Evolutionary conservation across 148 eudicot species (phyloP), one percentile per base, ranked within the genome.

Genomic region (Drosera capensis): DNA sequence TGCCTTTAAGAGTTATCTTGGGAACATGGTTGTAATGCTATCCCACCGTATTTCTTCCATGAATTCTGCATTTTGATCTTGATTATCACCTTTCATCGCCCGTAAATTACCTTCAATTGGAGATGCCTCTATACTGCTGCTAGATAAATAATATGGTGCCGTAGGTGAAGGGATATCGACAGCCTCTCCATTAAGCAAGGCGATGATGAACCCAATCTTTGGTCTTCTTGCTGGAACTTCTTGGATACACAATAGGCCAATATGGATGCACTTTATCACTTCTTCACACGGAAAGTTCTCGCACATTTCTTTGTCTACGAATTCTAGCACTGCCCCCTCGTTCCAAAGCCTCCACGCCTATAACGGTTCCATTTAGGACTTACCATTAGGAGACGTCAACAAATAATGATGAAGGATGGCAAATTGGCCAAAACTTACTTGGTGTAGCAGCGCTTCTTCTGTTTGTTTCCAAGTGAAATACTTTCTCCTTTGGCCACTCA

Each of bases 291-390:
- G 24, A 35, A 22, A 36, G 12, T 25, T 25, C 11, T 59, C 20
- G 8, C 18, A 5, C 21, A 65, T 3, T 8, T 14, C 23, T 22
- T 55, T 7, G 48, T 65, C 69, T 13, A 48, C 51, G 24, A 65
- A 36, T 20, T 53, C 47, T n/a, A 53, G 1, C 1, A 34, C 42
- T 8, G 30, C 39, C 13, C 13, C 21, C 20, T 54, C 60, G 12
- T 43, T 54, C 65, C 70, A 65, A 0, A 58, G 41, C 56, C 56
- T 58, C 60, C 65, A 59, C 17, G 56, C 63, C 63, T 42, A 58
- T 34, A 13, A 20, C 3, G n/a, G n/a, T 34, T 5, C n/a, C 9
- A 1, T 34, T 34, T 11, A 0, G 38, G n/a, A 4, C 2, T 34
- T 34, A 9, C 11, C 38, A 34, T 4, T 11, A 34, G 13, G 11